phyloP scores from a whole-genome alignment of 2,329 filamentous ascomycete species.

The Phyllosticta citriasiana region DNA sequence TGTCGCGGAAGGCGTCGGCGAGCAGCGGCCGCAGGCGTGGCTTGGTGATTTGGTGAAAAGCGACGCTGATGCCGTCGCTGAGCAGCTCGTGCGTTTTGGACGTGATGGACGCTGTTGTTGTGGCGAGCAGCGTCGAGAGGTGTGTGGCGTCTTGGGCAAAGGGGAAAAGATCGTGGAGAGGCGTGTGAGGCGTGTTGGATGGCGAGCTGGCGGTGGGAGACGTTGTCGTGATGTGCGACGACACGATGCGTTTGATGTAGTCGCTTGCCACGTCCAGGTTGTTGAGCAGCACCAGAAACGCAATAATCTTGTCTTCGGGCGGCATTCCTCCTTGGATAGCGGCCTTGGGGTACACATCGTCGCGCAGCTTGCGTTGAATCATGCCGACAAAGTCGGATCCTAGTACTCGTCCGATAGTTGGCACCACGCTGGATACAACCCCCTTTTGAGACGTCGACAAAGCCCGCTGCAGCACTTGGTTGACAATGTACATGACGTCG shows the following conservation, averaged over 20 bases:
- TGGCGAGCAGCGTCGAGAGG: slow-evolving; percentile 57
- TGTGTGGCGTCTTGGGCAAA: slow-evolving; percentile 65
- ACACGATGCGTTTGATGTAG: slow-evolving; percentile 80
- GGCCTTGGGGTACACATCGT: slow-evolving; percentile 83
- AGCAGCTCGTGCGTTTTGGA: slow-evolving; percentile 73
- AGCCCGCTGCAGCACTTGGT: slow-evolving; percentile 77
- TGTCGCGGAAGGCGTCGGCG: slow-evolving; percentile 80
- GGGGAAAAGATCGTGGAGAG: slow-evolving; percentile 59
- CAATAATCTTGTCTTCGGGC: slow-evolving; percentile 77
- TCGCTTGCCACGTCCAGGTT: slow-evolving; percentile 88
- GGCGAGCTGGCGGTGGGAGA: slow-evolving; percentile 10
- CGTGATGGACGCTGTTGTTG: slow-evolving; percentile 62
- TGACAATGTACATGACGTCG: slow-evolving; percentile 99
- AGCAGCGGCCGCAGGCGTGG: slow-evolving; percentile 75
- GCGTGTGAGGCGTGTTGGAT: slow-evolving; percentile 12
- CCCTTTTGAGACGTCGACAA: slow-evolving; percentile 75
- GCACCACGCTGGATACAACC: slow-evolving; percentile 67
- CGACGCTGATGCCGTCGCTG: slow-evolving; percentile 71
- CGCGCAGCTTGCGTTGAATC: slow-evolving; percentile 95
- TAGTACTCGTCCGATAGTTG: slow-evolving; percentile 69
- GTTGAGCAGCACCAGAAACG: slow-evolving; percentile 90
- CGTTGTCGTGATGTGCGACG: slow-evolving; percentile 45
- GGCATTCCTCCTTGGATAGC: slow-evolving; percentile 70
- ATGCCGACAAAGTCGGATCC: slow-evolving; percentile 89
- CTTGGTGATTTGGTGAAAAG: slow-evolving; percentile 82